phyloP scores from a whole-genome alignment of 1,139 yeast genomes.

The Pichia terricola region DNA sequence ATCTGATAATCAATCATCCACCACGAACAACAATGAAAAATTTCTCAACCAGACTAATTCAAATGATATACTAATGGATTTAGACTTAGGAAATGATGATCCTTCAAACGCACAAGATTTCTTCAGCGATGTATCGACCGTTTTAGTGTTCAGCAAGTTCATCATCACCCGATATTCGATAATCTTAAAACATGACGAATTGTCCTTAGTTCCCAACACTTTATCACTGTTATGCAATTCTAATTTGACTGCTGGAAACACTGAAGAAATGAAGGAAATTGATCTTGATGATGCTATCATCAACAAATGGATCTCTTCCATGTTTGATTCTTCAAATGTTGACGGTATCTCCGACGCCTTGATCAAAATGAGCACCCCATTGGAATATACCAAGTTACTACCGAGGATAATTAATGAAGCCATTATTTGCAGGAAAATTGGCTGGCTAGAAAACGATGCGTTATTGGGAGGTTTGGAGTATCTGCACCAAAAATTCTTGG shows the following conservation, averaged over 20 bases:
- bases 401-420: slow-evolving; percentile 73
- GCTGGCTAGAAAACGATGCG: slow-evolving; percentile 39
- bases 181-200: neutral
- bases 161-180: slow-evolving; percentile 33
- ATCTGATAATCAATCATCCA: slow-evolving; percentile 1
- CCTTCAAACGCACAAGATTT: slow-evolving; percentile 52
- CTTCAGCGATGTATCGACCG: slow-evolving; percentile 59
- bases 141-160: slow-evolving; percentile 41
- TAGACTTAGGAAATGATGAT: slow-evolving; percentile 24
- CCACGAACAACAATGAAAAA: slow-evolving; percentile 4
- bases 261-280: slow-evolving; percentile 4
- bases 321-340: slow-evolving; percentile 50
- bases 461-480: slow-evolving; percentile 54
- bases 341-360: slow-evolving; percentile 84
- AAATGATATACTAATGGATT: slow-evolving; percentile 19
- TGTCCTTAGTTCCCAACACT: slow-evolving; percentile 1
- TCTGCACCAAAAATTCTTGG: slow-evolving; percentile 50
- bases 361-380: slow-evolving; percentile 54
- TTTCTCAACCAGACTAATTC: slow-evolving; percentile 10
- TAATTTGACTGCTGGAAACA: neutral
- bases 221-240: slow-evolving; percentile 7
- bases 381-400: slow-evolving; percentile 58
- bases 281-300: slow-evolving; percentile 35
- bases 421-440: slow-evolving; percentile 48
- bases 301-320: slow-evolving; percentile 70